Base-by-base conservation (phyloP, 2,329 filamentous ascomycete species). In the Rutstroemia sp. region DNA sequence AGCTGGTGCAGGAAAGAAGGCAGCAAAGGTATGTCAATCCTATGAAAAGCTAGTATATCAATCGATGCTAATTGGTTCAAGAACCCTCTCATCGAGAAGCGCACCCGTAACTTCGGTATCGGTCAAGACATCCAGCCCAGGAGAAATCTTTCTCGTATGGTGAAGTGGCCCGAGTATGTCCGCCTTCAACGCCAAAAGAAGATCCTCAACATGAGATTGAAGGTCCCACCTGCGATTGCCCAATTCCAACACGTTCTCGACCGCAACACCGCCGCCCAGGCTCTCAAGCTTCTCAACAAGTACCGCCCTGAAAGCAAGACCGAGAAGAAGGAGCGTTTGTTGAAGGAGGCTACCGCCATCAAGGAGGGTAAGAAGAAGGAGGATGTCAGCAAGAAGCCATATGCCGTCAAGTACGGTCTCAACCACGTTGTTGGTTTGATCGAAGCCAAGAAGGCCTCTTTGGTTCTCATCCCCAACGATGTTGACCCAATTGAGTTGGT, bases 281-380 rank as follows among this genome's bases (percentile, higher is more conserved):
- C 90, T 66, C 94, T 99, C 85, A 97, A 97, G 86, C 87, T 99
- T 74, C 89, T 99, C 74, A 95, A 96, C 89, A 99, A 99, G 85
- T 99, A 99, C 88, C 91, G 92, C 71, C 94, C 94, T 68, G 94
- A 99, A 85, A 95, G 90, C 77, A 97, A 96, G 87, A 80, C 82
- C 70, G 92, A 97, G 87, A 99, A 99, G 90, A 99, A 97, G 87
- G 95, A 99, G 83, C 91, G 94, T 79, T 83, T 99, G 66, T 85
- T 89, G 76, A 91, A 96, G 85, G 94, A 99, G 85, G 94, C 95
- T 65, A 96, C 92, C 70, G 95, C 94, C 72, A 85, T 99, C 75
- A 86, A 91, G 75, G 92, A 97, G 78, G 94, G 95, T 77, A 96
- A 97, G 89, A 99, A 97, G 89, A 97, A 97, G 89, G 95, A 99